These are phyloP conservation scores for Venturia carpophila DNA, from an alignment of 2,329 filamentous ascomycete genomes.

Conservation along the genomic window DNA sequence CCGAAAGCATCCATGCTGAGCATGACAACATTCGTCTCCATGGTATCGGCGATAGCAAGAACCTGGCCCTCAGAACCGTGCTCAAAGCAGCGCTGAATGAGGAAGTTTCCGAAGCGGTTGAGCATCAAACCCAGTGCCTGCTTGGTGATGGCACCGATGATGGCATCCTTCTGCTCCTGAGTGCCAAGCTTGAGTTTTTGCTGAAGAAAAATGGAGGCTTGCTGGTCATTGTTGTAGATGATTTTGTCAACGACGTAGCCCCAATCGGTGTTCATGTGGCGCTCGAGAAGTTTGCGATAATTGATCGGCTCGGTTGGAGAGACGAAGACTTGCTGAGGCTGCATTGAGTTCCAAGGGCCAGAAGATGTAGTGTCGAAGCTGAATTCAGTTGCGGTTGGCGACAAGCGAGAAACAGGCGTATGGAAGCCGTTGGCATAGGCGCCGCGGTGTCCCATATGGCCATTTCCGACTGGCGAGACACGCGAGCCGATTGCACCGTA, in stretches of 20 bases:
- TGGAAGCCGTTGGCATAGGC: conserved; percentile 2
- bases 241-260: conserved; percentile 99
- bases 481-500: conserved; percentile 5
- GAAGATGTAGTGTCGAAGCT: conserved; percentile 8
- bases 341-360: conserved; percentile 16
- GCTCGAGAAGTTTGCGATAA: conserved; percentile 88
- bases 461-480: conserved; percentile 4
- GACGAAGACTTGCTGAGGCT: conserved; percentile 6
- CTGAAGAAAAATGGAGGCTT: conserved; percentile 96
- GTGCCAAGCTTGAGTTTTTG: conserved; percentile 98
- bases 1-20: conserved; percentile 98
- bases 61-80: conserved; percentile 93
- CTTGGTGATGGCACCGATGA: conserved; percentile 90
- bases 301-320: conserved; percentile 81
- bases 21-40: conserved; percentile 85
- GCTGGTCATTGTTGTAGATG: conserved; percentile 97
- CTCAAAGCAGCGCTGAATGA: conserved; percentile 97
- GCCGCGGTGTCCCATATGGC: neutral
- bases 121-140: conserved; percentile 96
- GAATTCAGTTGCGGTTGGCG: conserved; percentile 16
- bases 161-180: conserved; percentile 90
- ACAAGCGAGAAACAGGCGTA: conserved; percentile 12
- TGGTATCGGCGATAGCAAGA: conserved; percentile 86
- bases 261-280: conserved; percentile 97
- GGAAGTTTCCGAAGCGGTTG: conserved; percentile 96